Evolutionary conservation across 768 basidiomycete genomes (phyloP).

Genomic region (Amanita rimosa): DNA sequence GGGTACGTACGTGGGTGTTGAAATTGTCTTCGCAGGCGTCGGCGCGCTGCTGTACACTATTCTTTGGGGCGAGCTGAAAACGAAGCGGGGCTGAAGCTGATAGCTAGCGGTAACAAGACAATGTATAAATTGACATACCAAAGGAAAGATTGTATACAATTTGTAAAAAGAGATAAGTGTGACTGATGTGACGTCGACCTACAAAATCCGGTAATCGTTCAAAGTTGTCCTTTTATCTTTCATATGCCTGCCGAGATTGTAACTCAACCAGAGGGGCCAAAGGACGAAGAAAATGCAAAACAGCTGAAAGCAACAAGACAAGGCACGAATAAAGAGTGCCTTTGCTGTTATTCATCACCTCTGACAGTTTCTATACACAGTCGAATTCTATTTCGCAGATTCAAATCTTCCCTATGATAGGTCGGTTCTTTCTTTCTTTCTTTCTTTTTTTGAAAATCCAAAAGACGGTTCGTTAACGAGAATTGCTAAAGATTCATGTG

Average conservation of each 20-base stretch:
- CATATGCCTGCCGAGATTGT: slow-evolving; percentile 2
- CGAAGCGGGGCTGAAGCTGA: slow-evolving; percentile 38
- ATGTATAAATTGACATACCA: too few relatives aligned
- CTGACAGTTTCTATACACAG: slow-evolving; percentile 24
- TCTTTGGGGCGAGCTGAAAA: slow-evolving; percentile 55
- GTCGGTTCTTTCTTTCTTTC: slow-evolving; percentile 35
- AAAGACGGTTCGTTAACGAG: background rate
- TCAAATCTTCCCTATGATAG: slow-evolving; percentile 91
- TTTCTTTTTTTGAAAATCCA: background rate
- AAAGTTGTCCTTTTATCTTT: too few relatives aligned
- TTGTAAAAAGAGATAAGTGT: too few relatives aligned
- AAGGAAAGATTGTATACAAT: too few relatives aligned
- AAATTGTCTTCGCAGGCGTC: slow-evolving; percentile 49
- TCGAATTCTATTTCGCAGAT: slow-evolving; percentile 95
- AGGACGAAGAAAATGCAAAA: slow-evolving; percentile 25
- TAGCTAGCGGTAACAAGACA: too few relatives aligned
- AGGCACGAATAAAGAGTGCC: slow-evolving; percentile 21
- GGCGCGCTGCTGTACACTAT: slow-evolving; percentile 41
- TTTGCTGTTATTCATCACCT: background rate
- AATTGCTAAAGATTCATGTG: slow-evolving; percentile 72
- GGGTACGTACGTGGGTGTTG: slow-evolving; percentile 45
- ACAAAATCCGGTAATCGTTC: background rate
- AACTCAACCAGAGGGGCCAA: background rate
- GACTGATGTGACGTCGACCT: background rate
- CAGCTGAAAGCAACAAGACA: slow-evolving; percentile 43